These are phyloP conservation scores for Picochlorum sp. DNA, from an alignment of 139 green algal species.

Conservation along the genomic window DNA sequence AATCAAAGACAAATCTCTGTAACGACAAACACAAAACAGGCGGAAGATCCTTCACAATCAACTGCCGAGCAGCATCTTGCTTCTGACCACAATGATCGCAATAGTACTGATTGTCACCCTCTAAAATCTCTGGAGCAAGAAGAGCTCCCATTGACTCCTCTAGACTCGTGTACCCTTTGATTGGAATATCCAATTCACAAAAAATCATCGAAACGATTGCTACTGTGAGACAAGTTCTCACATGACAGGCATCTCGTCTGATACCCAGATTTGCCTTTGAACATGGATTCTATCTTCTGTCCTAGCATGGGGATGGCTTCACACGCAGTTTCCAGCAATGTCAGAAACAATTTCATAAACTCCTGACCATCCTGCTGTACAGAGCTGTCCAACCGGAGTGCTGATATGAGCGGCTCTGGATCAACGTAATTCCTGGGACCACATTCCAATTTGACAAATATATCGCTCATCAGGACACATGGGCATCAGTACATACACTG, in stretches of 20 bases:
- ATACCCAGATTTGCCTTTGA: conserved; percentile 61
- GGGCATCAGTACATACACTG: neutral
- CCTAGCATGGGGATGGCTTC: conserved; percentile 3
- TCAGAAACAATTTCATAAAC: conserved; percentile 90
- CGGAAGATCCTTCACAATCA: conserved; percentile 57
- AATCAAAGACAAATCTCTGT: conserved; percentile 88
- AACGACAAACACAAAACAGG: conserved; percentile 76
- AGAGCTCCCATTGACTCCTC: conserved; percentile 33
- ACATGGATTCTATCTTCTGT: conserved; percentile 32
- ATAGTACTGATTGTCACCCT: conserved; percentile 74
- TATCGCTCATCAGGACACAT: conserved; percentile 1
- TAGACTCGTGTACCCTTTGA: conserved; percentile 41
- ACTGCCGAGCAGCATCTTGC: conserved; percentile 57
- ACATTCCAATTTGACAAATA: conserved; percentile 60
- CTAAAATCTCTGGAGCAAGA: conserved; percentile 57
- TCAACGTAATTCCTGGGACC: conserved; percentile 44
- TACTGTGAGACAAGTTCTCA: conserved; percentile 32
- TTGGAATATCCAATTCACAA: conserved; percentile 79
- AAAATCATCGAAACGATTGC: conserved; percentile 50
- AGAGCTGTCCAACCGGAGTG: conserved; percentile 62
- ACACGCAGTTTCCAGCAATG: conserved; percentile 59
- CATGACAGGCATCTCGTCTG: conserved; percentile 64
- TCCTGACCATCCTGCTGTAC: conserved; percentile 89
- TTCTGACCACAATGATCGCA: conserved; percentile 68
- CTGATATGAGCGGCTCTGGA: conserved; percentile 46